Evolutionary conservation across 2,329 filamentous ascomycete genomes (phyloP), one percentile per base, ranked within the genome.

Genomic region (Chaetomium sp.): DNA sequence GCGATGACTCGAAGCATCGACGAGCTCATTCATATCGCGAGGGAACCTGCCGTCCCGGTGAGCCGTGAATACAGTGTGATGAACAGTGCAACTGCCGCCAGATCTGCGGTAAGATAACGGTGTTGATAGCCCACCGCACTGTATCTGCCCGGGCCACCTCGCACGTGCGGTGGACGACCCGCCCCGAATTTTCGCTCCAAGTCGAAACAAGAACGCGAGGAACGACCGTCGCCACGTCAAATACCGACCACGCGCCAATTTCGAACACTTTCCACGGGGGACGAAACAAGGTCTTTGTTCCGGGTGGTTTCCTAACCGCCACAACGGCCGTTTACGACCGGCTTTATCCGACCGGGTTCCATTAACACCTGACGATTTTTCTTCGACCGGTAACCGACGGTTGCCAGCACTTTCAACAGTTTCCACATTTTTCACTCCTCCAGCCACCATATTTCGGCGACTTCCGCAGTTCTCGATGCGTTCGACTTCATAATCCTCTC

Each of bases 381-480:
- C 44, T 1, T 27, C 37, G 6, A 33, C 14, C 10, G 19, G 10
- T 14, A 14, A 27, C 19, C 19, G 19, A 27, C 19, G 19, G 19
- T 3, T 27, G 19, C 19, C 19, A 27, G 19, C 19, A 27, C 19
- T 27, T 27, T 27, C 19, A 27, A 27, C 19, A 27, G 19, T 27
- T 27, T 27, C 19, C 19, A 27, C 19, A 27, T 27, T 27, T 27
- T 27, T 49, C 35, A 12, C 3, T 27, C 11, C 14, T 43, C 44
- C 44, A 9, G 14, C n/a, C 36, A 14, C 44, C 4, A 27, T 36
- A 50, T 10, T 38, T 45, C 27, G 38, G n/a, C 52, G 33, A 14
- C 43, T 36, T 40, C 37, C 46, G 12, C 49, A 38, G n/a, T 38
- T 12, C 45, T 56, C 55, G 33, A 61, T 61, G 59, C 42, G 7